A percentile compares a stretch with the other conserved stretches of the same genome.
phyloP scores from a whole-genome alignment of 2,329 filamentous ascomycete species.

The Sporothrix luriei region DNA sequence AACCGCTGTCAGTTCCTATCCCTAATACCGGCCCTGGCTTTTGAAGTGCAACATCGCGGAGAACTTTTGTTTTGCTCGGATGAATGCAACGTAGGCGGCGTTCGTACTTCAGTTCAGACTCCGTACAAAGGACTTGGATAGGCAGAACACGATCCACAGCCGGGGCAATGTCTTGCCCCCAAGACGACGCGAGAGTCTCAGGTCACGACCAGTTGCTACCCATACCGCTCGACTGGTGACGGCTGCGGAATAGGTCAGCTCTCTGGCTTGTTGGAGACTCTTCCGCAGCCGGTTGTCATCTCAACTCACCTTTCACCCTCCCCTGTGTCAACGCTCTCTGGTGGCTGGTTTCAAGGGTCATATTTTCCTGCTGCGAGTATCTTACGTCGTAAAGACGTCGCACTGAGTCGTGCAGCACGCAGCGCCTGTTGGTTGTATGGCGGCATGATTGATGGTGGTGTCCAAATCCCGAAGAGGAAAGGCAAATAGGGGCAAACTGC shows the following conservation, averaged over 20 bases:
- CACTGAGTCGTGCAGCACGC: neutral
- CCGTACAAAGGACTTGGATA: too few species aligned
- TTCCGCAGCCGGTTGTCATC: neutral
- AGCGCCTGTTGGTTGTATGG: neutral
- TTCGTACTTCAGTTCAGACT: neutral
- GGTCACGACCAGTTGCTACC: neutral
- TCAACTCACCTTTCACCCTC: neutral
- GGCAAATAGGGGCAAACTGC: neutral
- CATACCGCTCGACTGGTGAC: neutral
- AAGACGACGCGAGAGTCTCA: conserved; percentile 26
- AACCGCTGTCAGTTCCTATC: conserved; percentile 23
- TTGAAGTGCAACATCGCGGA: neutral
- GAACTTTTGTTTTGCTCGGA: too few species aligned
- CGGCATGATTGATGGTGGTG: neutral
- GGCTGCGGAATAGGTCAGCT: neutral
- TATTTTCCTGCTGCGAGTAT: conserved; percentile 7
- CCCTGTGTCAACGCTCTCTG: neutral
- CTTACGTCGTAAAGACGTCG: neutral
- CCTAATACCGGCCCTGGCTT: conserved; percentile 25
- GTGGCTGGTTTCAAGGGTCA: conserved; percentile 4
- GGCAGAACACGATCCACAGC: neutral
- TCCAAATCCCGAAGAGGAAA: neutral
- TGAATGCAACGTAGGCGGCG: too few species aligned
- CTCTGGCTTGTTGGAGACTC: neutral
- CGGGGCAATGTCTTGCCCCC: conserved; percentile 15